A percentile compares a stretch with the other conserved stretches of the same genome.
Conservation (phyloP, 306 rosid species). For the Quercus mongolica region DNA sequence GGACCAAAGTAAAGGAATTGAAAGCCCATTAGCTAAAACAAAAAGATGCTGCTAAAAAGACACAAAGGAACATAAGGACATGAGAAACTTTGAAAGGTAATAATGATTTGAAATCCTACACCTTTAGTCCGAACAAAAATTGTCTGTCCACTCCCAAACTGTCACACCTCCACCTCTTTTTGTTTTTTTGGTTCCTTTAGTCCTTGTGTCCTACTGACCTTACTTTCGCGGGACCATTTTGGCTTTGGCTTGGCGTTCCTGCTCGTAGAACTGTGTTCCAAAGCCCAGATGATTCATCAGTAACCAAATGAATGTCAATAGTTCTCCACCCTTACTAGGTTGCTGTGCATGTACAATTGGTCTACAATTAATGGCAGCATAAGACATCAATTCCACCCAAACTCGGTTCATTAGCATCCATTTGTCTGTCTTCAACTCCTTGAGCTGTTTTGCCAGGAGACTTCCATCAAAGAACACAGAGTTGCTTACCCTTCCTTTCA, state of each 20-base stretch:
- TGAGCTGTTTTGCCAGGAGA: background rate
- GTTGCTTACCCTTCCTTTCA: constrained; percentile 26
- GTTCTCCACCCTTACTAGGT: constrained; percentile 31
- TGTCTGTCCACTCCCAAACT: no score
- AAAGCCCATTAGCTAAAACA: no score
- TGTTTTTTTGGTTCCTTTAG: no score
- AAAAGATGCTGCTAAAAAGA: no score
- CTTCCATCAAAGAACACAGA: constrained; percentile 23
- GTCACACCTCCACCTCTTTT: no score
- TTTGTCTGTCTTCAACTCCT: background rate
- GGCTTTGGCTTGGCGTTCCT: background rate
- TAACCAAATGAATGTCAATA: constrained; percentile 26
- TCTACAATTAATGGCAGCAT: constrained; percentile 21
- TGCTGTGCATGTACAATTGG: constrained; percentile 30
- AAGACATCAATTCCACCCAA: constrained; percentile 27
- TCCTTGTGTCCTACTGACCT: no score
- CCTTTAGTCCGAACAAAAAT: no score
- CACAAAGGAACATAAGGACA: no score
- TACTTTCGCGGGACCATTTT: constrained; percentile 10
- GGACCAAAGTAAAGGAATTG: no score
- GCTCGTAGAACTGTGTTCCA: constrained; percentile 31
- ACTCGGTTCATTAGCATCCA: constrained; percentile 25
- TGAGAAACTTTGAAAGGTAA: no score
- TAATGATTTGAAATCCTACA: no score
- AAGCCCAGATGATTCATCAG: constrained; percentile 30